A percentile compares a stretch with the other conserved stretches of the same genome.
Conservation (phyloP, 495 filamentous ascomycete genomes). For the Neurospora hispaniola region DNA sequence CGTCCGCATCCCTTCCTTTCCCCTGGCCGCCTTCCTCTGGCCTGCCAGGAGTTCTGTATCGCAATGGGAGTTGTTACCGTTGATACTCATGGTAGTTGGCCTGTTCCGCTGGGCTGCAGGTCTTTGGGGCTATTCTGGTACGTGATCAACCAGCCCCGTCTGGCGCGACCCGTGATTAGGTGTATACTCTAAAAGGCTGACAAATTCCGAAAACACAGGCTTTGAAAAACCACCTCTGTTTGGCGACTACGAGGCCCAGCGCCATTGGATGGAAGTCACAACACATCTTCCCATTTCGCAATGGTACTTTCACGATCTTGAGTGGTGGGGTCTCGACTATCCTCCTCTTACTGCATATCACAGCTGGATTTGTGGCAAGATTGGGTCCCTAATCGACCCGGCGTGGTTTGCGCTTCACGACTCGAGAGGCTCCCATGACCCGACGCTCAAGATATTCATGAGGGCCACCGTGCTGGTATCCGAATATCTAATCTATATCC, state of each 20-base stretch:
- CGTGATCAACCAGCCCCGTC: conserved; percentile 1
- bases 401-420: conserved; percentile 80
- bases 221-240: conserved; percentile 79
- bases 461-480: conserved; percentile 78
- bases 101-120: conserved; percentile 89
- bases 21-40: conserved; percentile 85
- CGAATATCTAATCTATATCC: conserved; percentile 82
- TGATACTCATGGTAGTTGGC: conserved; percentile 81
- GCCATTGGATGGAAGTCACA: conserved; percentile 98
- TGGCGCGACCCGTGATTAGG: background rate
- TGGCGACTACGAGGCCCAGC: conserved; percentile 93
- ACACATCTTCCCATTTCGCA: conserved; percentile 77
- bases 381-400: conserved; percentile 69
- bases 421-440: conserved; percentile 72
- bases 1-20: conserved; percentile 51
- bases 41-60: conserved; percentile 72
- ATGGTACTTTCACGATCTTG: conserved; percentile 94
- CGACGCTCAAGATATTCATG: conserved; percentile 85
- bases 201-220: conserved; percentile 34
- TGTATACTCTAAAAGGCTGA: background rate
- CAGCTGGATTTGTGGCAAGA: conserved; percentile 83
- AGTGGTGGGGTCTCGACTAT: conserved; percentile 98
- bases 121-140: conserved; percentile 91
- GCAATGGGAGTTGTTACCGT: conserved; percentile 84
- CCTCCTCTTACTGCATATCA: conserved; percentile 96